Conservation (phyloP, 495 filamentous ascomycete genomes). For the Aspergillus diversus region DNA sequence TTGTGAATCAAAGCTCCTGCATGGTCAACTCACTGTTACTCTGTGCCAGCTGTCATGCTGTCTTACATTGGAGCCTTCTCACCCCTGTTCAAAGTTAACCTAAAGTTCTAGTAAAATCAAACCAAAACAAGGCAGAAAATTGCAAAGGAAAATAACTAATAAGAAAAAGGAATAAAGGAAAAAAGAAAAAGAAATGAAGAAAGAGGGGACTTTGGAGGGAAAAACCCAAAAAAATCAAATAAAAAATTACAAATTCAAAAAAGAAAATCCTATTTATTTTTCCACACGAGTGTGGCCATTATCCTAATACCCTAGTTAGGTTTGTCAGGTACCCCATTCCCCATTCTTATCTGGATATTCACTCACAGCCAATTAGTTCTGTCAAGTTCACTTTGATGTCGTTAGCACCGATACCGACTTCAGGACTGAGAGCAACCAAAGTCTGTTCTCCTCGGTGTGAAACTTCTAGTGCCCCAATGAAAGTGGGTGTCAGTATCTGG, state of each 20-base stretch:
- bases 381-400: conserved; percentile 15
- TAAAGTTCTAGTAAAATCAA: conserved; percentile 31
- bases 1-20: conserved; percentile 44
- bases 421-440: conserved; percentile 16
- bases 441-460: conserved; percentile 15
- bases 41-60: conserved; percentile 47
- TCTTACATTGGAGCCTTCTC: conserved; percentile 39
- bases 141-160: conserved; percentile 3
- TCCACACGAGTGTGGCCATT: conserved; percentile 21
- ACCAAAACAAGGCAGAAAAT: conserved; percentile 18
- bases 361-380: conserved; percentile 32
- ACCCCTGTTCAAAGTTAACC: conserved; percentile 31
- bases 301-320: conserved; percentile 27
- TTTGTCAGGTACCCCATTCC: conserved; percentile 25
- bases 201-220: conserved; percentile 8
- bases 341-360: conserved; percentile 20
- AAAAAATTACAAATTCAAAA: conserved; percentile 14
- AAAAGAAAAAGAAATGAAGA: conserved; percentile 9
- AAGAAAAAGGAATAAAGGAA: conserved; percentile 9
- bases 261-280: conserved; percentile 18
- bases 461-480: conserved; percentile 20
- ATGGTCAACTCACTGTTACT: conserved; percentile 37
- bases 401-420: conserved; percentile 26
- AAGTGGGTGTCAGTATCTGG: conserved; percentile 29
- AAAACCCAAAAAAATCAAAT: conserved; percentile 20